phyloP scores from a whole-genome alignment of 305 asterid species.

The Solanum hybrid region DNA sequence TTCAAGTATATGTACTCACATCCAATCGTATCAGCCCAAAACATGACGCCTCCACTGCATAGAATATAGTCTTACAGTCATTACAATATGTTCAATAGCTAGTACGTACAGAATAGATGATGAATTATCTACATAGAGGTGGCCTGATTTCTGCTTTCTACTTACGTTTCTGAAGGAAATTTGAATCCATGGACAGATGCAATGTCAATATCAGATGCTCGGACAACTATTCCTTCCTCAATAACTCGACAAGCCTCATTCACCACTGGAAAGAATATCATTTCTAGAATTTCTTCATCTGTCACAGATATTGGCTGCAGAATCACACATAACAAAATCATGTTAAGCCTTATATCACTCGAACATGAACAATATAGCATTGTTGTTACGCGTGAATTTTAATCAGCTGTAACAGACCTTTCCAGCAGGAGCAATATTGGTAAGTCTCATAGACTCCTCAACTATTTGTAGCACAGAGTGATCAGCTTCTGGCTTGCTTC shows the following conservation, averaged over 20 bases:
- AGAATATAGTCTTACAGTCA: neutral
- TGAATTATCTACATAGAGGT: neutral
- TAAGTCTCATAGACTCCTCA: constrained; percentile 12
- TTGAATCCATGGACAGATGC: constrained; percentile 60
- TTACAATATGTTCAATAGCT: neutral
- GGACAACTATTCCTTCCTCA: constrained; percentile 36
- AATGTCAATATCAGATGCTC: constrained; percentile 58
- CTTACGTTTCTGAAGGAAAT: constrained; percentile 51
- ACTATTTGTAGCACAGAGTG: constrained; percentile 5
- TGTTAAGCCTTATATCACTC: neutral
- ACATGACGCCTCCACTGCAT: constrained; percentile 43
- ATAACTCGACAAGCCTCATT: constrained; percentile 49
- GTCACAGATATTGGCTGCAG: constrained; percentile 12
- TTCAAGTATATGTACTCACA: constrained; percentile 27
- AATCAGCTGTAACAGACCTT: constrained; percentile 2
- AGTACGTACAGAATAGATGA: neutral
- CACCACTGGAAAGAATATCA: constrained; percentile 51
- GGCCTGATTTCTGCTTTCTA: neutral
- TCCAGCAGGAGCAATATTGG: constrained; percentile 13
- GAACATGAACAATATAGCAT: neutral
- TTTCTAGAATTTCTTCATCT: constrained; percentile 35
- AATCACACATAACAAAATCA: neutral
- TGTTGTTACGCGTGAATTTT: neutral
- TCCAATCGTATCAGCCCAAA: constrained; percentile 40
- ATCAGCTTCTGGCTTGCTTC: constrained; percentile 16